Conservation (phyloP, 164 flowering plant species). For the grape (Vitis vinifera) region ASM3070453v1 NC_081816.1:7367501-7368000, state of each 20-base stretch:
- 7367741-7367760: constrained; percentile 15
- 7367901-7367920: constrained; percentile 9
- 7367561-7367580: too few species aligned
- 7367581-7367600: background rate
- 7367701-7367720: constrained; percentile 10
- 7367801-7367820: constrained; percentile 18
- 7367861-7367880: too few species aligned
- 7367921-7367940: constrained; percentile 25
- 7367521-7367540: too few species aligned
- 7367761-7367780: constrained; percentile 18
- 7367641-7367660: too few species aligned
- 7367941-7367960: constrained; percentile 19
- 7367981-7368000: constrained; percentile 15
- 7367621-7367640: too few species aligned
- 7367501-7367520: too few species aligned
- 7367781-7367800: constrained; percentile 30
- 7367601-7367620: too few species aligned
- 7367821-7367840: background rate
- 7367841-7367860: background rate
- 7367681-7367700: constrained; percentile 3
- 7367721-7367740: constrained; percentile 9
- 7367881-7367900: constrained; percentile 5
- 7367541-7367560: too few species aligned
- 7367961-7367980: constrained; percentile 27
- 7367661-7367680: background rate